Percentiles rank a stretch among this genome's conserved stretches.
Conservation (phyloP, 768 basidiomycete species). For the Arthromyces matolae region DNA sequence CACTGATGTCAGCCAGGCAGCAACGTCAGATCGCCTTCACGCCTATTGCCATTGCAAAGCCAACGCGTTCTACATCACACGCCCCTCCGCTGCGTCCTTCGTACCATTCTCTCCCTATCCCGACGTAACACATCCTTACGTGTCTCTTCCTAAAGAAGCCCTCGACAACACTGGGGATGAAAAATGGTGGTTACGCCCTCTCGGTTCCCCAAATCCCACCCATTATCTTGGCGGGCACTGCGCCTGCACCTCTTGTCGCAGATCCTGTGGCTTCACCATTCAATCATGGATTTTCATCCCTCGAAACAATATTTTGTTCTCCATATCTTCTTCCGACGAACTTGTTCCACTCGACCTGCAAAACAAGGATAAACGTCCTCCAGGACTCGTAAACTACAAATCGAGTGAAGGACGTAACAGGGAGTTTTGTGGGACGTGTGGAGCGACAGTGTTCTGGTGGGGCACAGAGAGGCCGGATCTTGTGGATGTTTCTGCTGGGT, state of each 20-base stretch:
- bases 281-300: conserved; percentile 25
- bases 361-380: conserved; percentile 13
- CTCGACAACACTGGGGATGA: conserved; percentile 16
- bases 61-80: conserved; percentile 15
- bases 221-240: conserved; percentile 26
- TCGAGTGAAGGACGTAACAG: conserved; percentile 21
- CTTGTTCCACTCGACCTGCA: conserved; percentile 15
- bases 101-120: conserved; percentile 17
- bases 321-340: conserved; percentile 9
- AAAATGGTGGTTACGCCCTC: conserved; percentile 27
- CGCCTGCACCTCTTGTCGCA: conserved; percentile 24
- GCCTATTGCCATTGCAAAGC: conserved; percentile 17
- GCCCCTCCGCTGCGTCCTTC: conserved; percentile 15
- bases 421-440: conserved; percentile 29
- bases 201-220: conserved; percentile 13
- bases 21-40: conserved; percentile 6
- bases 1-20: background rate
- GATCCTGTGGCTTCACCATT: conserved; percentile 23
- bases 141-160: conserved; percentile 3
- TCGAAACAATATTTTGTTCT: conserved; percentile 18
- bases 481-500: conserved; percentile 22
- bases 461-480: conserved; percentile 19
- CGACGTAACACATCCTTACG: conserved; percentile 17
- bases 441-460: conserved; percentile 30
- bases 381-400: conserved; percentile 21